phyloP scores from a whole-genome alignment of 495 filamentous ascomycete species.

The Penicillium dipodomyicola region DNA sequence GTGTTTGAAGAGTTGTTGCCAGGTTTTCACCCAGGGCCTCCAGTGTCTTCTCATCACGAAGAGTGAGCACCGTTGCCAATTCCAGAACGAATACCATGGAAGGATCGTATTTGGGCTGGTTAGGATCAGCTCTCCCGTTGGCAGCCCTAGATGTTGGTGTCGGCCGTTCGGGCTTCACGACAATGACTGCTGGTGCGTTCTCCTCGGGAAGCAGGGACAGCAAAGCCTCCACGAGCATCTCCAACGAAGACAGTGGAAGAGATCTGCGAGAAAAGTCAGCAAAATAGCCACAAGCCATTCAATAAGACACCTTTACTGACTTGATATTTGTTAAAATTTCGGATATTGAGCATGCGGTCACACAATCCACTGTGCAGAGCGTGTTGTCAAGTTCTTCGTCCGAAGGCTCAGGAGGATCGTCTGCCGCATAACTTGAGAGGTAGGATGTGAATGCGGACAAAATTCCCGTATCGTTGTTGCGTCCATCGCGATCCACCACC shows the following conservation, averaged over 20 bases:
- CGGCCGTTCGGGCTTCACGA: constrained; percentile 78
- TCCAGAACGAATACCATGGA: constrained; percentile 85
- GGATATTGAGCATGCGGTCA: constrained; percentile 82
- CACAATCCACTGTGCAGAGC: constrained; percentile 87
- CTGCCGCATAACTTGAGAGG: constrained; percentile 96
- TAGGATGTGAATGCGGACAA: constrained; percentile 94
- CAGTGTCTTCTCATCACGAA: constrained; percentile 72
- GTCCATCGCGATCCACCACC: constrained; percentile 82
- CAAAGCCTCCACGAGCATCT: constrained; percentile 67
- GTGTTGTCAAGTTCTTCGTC: constrained; percentile 97
- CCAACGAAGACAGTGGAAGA: constrained; percentile 64
- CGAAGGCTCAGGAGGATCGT: constrained; percentile 95
- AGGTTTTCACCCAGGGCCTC: constrained; percentile 71
- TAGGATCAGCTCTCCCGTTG: constrained; percentile 50
- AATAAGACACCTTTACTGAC: constrained; percentile 46
- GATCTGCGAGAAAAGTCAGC: constrained; percentile 46
- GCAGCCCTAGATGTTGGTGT: constrained; percentile 47
- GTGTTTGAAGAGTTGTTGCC: constrained; percentile 72
- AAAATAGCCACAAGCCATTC: neutral
- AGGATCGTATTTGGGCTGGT: constrained; percentile 73
- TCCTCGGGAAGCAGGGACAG: constrained; percentile 86
- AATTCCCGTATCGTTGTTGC: constrained; percentile 73
- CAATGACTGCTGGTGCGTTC: constrained; percentile 74
- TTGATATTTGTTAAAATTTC: constrained; percentile 82
- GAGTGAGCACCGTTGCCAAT: constrained; percentile 77